These are phyloP conservation scores for Globisporangium irregulare DNA, from an alignment of 352 stramenopile species.

Conservation along the genomic window DNA sequence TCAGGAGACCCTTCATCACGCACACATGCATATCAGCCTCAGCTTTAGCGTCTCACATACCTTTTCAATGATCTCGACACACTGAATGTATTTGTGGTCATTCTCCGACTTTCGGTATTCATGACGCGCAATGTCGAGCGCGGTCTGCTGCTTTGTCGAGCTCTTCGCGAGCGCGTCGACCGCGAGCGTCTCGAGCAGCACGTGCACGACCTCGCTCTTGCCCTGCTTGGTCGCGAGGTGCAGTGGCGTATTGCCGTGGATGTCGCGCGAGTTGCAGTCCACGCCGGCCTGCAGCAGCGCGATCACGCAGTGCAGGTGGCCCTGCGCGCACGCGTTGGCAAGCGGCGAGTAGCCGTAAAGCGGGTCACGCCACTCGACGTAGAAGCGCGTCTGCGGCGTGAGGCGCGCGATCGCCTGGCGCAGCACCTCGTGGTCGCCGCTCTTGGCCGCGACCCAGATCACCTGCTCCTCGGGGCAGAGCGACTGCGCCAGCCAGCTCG, in stretches of 20 bases:
- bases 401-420: slow-evolving; percentile 45
- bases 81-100: slow-evolving; percentile 50
- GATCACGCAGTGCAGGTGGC: slow-evolving; percentile 60
- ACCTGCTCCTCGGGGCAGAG: slow-evolving; percentile 74
- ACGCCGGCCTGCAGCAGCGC: slow-evolving; percentile 52
- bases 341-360: slow-evolving; percentile 66
- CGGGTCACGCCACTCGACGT: slow-evolving; percentile 70
- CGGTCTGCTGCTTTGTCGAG: slow-evolving; percentile 47
- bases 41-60: slow-evolving; percentile 20
- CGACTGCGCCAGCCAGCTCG: slow-evolving; percentile 70
- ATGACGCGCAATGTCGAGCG: slow-evolving; percentile 69
- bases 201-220: slow-evolving; percentile 66
- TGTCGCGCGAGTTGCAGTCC: slow-evolving; percentile 55
- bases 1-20: neutral
- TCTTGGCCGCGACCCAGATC: slow-evolving; percentile 75
- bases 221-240: slow-evolving; percentile 56
- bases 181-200: slow-evolving; percentile 48
- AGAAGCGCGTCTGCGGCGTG: slow-evolving; percentile 56
- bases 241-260: slow-evolving; percentile 62
- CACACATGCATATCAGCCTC: neutral
- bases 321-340: slow-evolving; percentile 51
- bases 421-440: slow-evolving; percentile 51
- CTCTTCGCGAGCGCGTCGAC: slow-evolving; percentile 61
- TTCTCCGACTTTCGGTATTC: slow-evolving; percentile 40
- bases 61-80: slow-evolving; percentile 80